Conservation (phyloP, 805 yeast species). For the Isabelozyma heimii region DNA sequence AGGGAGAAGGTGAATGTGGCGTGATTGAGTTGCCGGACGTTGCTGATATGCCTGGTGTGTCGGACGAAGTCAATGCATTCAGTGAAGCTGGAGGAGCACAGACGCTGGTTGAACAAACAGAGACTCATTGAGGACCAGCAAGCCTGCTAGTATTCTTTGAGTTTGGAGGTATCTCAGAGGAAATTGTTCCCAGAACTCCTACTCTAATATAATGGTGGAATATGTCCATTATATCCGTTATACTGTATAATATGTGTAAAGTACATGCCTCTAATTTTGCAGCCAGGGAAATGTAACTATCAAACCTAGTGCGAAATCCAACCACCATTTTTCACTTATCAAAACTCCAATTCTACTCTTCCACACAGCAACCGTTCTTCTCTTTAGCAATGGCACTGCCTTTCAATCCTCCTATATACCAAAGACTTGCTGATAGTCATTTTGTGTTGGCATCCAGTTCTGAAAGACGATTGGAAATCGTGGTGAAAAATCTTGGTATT, state of each 20-base stretch:
- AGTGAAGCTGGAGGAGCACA: too few relatives aligned
- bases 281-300: not conserved
- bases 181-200: too few relatives aligned
- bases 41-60: not conserved
- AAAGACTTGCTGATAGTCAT: slow-evolving; percentile 14
- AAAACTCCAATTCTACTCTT: not conserved
- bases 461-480: slow-evolving; percentile 74
- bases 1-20: not conserved
- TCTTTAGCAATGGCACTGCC: not conserved
- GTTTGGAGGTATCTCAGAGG: too few relatives aligned
- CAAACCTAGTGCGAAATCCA: not conserved
- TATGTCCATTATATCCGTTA: too few relatives aligned
- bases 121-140: not conserved
- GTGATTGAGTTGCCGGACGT: not conserved
- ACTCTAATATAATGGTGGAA: too few relatives aligned
- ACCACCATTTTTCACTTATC: not conserved
- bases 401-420: slow-evolving; percentile 8
- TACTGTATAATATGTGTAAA: not conserved
- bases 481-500: slow-evolving; percentile 54
- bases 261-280: not conserved
- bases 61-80: not conserved
- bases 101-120: not conserved
- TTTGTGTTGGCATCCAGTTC: slow-evolving; percentile 82
- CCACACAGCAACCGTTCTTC: not conserved
- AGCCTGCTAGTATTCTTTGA: too few relatives aligned